phyloP scores from a whole-genome alignment of 2,329 filamentous ascomycete genomes.

The Kalmusia sp. region DNA sequence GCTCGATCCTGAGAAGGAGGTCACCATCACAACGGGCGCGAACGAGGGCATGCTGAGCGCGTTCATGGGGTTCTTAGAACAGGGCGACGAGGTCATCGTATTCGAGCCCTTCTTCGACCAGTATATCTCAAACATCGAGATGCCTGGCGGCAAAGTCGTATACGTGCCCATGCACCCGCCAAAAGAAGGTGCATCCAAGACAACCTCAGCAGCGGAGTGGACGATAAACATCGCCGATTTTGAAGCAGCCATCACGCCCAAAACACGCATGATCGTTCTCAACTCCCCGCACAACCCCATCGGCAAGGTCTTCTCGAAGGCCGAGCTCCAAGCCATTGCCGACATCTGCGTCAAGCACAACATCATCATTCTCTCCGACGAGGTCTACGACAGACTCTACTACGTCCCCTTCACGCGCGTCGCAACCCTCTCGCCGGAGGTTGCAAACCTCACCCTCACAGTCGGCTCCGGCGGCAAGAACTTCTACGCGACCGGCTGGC shows the following conservation, averaged over 20 bases:
- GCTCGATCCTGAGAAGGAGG: constrained; percentile 87
- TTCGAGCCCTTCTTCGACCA: constrained; percentile 99
- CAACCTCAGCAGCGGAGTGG: constrained; percentile 88
- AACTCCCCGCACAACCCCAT: constrained; percentile 94
- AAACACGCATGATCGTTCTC: constrained; percentile 95
- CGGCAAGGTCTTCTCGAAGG: constrained; percentile 88
- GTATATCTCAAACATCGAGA: constrained; percentile 98
- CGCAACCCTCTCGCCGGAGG: constrained; percentile 86
- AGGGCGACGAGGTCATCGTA: constrained; percentile 93
- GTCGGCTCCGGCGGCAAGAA: constrained; percentile 97
- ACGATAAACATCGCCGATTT: constrained; percentile 83
- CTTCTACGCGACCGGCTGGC: constrained; percentile 98
- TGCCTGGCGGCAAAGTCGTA: constrained; percentile 93
- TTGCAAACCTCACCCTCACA: constrained; percentile 86
- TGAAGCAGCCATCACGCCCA: constrained; percentile 79
- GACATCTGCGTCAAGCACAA: constrained; percentile 91
- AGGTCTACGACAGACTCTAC: constrained; percentile 89
- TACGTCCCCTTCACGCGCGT: constrained; percentile 96
- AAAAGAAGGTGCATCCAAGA: constrained; percentile 76
- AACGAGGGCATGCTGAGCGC: constrained; percentile 94
- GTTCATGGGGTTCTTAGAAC: constrained; percentile 97
- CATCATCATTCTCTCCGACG: constrained; percentile 80
- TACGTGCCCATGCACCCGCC: constrained; percentile 96
- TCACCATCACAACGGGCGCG: constrained; percentile 91
- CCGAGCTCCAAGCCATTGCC: constrained; percentile 84